Evolutionary conservation across 805 yeast species (phyloP).

Genomic region (Candida ipomoeae): DNA sequence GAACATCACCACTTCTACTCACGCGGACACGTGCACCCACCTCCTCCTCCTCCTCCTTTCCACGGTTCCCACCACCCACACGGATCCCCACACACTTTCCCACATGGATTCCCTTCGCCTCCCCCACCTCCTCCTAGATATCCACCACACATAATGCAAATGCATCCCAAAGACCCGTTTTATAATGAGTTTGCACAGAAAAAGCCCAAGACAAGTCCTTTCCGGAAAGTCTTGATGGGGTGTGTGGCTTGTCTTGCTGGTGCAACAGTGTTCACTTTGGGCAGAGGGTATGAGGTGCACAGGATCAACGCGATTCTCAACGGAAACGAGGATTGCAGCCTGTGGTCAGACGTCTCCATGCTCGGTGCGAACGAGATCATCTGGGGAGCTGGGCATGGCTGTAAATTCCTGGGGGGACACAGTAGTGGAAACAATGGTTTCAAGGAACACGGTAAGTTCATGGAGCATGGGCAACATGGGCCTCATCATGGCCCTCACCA

Average conservation of each 20-base stretch:
- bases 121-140: conserved; percentile 3
- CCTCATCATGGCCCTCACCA: neutral
- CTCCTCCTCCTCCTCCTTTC: conserved; percentile 1
- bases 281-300: conserved; percentile 16
- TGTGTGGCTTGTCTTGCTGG: conserved; percentile 14
- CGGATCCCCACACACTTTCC: neutral
- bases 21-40: conserved; percentile 2
- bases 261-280: conserved; percentile 14
- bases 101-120: neutral
- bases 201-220: neutral
- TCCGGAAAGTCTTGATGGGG: conserved; percentile 7
- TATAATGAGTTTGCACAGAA: conserved; percentile 4
- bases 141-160: neutral
- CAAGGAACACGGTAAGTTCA: no score
- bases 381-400: neutral
- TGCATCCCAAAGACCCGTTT: conserved; percentile 11
- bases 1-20: neutral
- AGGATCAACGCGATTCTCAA: neutral
- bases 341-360: neutral
- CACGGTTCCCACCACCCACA: neutral
- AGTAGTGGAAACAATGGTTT: no score
- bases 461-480: neutral
- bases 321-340: neutral
- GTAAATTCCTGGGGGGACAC: neutral
- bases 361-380: neutral